These are phyloP conservation scores for Phaeosphaeria sp. DNA, from an alignment of 2,329 filamentous ascomycete genomes.

Conservation along the genomic window DNA sequence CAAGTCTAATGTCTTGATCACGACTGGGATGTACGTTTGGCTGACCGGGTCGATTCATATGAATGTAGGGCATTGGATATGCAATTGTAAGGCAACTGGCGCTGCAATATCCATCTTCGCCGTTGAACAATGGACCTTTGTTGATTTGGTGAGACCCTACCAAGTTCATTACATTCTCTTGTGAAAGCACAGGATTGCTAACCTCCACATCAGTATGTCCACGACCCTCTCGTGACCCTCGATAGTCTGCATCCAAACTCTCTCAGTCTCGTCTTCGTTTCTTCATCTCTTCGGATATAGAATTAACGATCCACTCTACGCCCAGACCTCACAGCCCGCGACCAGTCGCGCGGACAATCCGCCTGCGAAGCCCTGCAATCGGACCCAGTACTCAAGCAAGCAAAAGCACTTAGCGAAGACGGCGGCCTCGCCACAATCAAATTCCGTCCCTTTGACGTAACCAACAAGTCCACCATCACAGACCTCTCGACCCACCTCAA, in stretches of 20 bases:
- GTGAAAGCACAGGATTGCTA: neutral
- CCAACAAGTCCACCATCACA: constrained; percentile 52
- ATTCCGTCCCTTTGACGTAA: constrained; percentile 58
- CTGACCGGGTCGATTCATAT: neutral
- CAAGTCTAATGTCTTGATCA: constrained; percentile 5
- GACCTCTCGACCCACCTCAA: constrained; percentile 52
- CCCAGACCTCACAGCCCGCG: constrained; percentile 58
- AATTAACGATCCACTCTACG: too few species aligned
- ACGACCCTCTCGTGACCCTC: neutral
- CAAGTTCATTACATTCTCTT: too few species aligned
- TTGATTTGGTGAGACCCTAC: constrained; percentile 54
- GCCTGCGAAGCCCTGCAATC: constrained; percentile 53
- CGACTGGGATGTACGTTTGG: neutral
- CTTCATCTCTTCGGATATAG: too few species aligned
- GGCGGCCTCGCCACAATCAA: constrained; percentile 53
- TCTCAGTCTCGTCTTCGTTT: too few species aligned
- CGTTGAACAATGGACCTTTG: constrained; percentile 55
- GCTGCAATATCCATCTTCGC: constrained; percentile 59
- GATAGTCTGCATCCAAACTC: too few species aligned
- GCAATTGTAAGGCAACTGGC: constrained; percentile 62
- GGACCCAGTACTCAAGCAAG: constrained; percentile 54
- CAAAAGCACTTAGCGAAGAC: constrained; percentile 51
- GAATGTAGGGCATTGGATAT: constrained; percentile 52
- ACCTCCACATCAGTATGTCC: neutral
- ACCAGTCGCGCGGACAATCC: constrained; percentile 54